A percentile compares a stretch with the other conserved stretches of the same genome.
Conservation (phyloP, 2,329 filamentous ascomycete species). For the Claviceps paspali region DNA sequence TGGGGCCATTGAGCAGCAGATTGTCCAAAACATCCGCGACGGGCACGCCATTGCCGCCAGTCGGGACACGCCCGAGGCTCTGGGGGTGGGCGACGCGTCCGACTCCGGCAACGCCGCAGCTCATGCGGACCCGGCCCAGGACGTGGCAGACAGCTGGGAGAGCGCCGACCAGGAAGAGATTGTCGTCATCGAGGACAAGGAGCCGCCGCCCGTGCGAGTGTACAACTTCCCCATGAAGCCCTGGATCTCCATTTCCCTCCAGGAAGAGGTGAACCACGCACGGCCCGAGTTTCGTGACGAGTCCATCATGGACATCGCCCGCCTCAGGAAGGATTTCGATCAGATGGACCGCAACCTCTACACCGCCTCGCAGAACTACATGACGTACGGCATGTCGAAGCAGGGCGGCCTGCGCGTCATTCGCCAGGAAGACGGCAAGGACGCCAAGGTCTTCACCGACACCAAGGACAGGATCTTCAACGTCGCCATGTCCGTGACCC, state of each 20-base stretch:
- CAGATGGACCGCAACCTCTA: conserved; percentile 91
- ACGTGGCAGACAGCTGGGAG: conserved; percentile 80
- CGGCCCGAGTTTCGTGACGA: conserved; percentile 58
- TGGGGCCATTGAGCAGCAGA: conserved; percentile 8
- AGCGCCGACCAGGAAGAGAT: conserved; percentile 62
- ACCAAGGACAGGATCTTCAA: conserved; percentile 93
- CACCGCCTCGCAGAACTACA: conserved; percentile 77
- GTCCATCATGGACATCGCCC: conserved; percentile 79
- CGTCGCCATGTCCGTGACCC: conserved; percentile 63
- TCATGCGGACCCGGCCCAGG: conserved; percentile 40
- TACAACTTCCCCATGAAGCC: conserved; percentile 96
- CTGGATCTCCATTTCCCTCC: conserved; percentile 77
- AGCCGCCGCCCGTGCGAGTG: conserved; percentile 54
- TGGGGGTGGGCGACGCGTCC: conserved; percentile 31
- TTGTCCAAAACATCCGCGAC: conserved; percentile 25
- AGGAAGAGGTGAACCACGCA: conserved; percentile 37
- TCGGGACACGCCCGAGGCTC: conserved; percentile 24
- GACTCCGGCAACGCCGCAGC: conserved; percentile 33
- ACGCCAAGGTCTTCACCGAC: conserved; percentile 82
- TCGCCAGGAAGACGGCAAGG: conserved; percentile 80
- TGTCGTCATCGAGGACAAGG: conserved; percentile 50
- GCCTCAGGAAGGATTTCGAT: conserved; percentile 94
- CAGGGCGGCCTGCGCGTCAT: conserved; percentile 87
- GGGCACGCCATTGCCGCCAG: conserved; percentile 36
- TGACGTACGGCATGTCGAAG: conserved; percentile 88